Percentiles rank a stretch among this genome's conserved stretches.
These are phyloP conservation scores for Pistacia vera DNA, from an alignment of 345 rosid genomes.

Conservation along the genomic window DNA sequence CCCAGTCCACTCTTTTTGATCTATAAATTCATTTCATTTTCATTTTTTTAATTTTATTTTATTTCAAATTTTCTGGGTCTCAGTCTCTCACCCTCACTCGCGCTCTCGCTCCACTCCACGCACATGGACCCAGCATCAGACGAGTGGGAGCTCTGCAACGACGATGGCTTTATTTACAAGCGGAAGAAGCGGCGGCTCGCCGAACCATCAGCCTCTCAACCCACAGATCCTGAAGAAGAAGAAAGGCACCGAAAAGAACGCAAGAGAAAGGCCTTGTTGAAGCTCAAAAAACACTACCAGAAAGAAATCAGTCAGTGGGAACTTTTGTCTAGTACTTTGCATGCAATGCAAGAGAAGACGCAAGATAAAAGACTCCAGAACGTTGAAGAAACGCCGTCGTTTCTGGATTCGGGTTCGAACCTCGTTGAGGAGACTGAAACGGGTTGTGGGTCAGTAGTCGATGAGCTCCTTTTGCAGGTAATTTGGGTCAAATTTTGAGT, in stretches of 20 bases:
- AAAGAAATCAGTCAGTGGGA: constrained; percentile 72
- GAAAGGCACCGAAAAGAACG: constrained; percentile 48
- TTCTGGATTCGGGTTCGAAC: constrained; percentile 11
- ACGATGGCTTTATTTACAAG: constrained; percentile 80
- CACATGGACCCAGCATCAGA: constrained; percentile 30
- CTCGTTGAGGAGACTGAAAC: constrained; percentile 11
- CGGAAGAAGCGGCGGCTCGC: constrained; percentile 53
- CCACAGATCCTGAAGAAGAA: constrained; percentile 38
- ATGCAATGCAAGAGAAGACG: constrained; percentile 51
- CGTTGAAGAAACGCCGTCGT: constrained; percentile 24
- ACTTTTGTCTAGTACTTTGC: constrained; percentile 54
- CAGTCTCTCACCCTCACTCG: neutral
- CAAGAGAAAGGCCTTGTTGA: constrained; percentile 49
- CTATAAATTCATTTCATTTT: too few relatives aligned
- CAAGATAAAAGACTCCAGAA: constrained; percentile 22
- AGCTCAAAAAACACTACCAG: constrained; percentile 53
- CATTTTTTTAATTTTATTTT: too few relatives aligned
- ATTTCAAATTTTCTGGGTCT: too few relatives aligned
- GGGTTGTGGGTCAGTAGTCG: constrained; percentile 37
- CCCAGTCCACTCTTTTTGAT: too few relatives aligned
- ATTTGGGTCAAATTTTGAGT: constrained; percentile 19
- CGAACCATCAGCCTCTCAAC: constrained; percentile 23
- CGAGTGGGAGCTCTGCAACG: constrained; percentile 76
- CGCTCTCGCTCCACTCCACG: neutral
- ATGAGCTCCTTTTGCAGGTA: constrained; percentile 68